phyloP scores from a whole-genome alignment of 208 protist genomes.

The Crithidia bombi region DNA sequence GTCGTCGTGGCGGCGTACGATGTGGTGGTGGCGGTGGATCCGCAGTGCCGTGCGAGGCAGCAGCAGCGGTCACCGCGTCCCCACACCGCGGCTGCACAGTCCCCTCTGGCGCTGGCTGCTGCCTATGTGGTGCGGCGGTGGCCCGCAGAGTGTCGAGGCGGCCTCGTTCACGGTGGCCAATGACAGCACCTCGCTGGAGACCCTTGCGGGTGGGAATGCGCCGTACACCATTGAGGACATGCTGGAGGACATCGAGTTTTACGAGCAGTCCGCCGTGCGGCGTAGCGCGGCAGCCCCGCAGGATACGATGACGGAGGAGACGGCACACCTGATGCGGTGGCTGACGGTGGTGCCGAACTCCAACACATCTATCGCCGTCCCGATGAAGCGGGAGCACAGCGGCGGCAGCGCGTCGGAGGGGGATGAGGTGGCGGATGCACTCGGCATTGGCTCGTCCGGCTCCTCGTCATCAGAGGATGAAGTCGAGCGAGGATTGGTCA shows the following conservation, averaged over 20 bases:
- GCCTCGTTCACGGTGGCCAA: not conserved
- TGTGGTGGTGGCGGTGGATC: conserved; percentile 31
- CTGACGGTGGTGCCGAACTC: conserved; percentile 16
- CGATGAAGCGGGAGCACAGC: not conserved
- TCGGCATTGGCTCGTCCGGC: conserved; percentile 17
- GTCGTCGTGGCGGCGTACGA: conserved; percentile 21
- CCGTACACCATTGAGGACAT: conserved; percentile 14
- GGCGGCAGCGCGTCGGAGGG: not conserved
- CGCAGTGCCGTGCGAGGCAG: conserved; percentile 27
- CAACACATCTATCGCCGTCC: conserved; percentile 1
- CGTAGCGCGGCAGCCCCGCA: conserved; percentile 31
- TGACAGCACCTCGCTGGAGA: not conserved
- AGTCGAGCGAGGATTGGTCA: conserved; percentile 16
- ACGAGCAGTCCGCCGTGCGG: conserved; percentile 32
- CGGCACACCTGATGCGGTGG: conserved; percentile 31
- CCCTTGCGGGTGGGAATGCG: not conserved
- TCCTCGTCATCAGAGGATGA: conserved; percentile 22
- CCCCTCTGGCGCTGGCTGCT: conserved; percentile 32
- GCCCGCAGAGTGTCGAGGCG: not conserved
- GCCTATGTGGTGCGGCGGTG: conserved; percentile 17
- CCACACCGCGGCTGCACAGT: conserved; percentile 16
- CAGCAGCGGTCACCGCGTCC: conserved; percentile 15
- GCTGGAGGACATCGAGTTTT: conserved; percentile 28
- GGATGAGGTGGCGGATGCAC: conserved; percentile 4
- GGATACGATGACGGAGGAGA: conserved; percentile 21